These are phyloP conservation scores for Croton setiger DNA, from an alignment of 441 rosid species.

Conservation along the genomic window DNA sequence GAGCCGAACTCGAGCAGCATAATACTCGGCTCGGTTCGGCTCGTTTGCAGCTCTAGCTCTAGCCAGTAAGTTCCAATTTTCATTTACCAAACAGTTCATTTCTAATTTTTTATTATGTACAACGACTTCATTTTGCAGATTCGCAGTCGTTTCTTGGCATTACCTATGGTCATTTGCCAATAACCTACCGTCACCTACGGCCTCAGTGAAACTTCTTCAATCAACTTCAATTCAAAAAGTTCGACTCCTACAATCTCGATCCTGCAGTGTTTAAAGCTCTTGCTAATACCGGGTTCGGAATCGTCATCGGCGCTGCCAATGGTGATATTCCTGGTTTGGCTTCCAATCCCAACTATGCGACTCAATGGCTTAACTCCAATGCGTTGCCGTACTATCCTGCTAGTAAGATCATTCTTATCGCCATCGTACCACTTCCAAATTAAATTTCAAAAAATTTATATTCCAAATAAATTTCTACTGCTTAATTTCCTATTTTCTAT, in stretches of 20 bases:
- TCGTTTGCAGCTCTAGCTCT: too few species aligned
- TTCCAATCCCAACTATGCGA: constrained; percentile 68
- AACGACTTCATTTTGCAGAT: constrained; percentile 34
- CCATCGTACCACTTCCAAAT: constrained; percentile 31
- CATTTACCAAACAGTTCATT: too few species aligned
- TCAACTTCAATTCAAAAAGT: constrained; percentile 69
- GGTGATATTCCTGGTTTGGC: constrained; percentile 84
- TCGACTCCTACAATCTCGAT: constrained; percentile 81
- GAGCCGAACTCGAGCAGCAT: too few species aligned
- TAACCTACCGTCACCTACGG: constrained; percentile 78
- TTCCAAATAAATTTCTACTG: too few species aligned
- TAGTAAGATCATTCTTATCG: constrained; percentile 70
- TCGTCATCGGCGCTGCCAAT: constrained; percentile 71
- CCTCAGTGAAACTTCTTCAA: constrained; percentile 72
- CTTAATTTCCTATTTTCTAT: too few species aligned
- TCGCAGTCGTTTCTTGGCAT: constrained; percentile 79
- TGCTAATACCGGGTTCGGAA: constrained; percentile 72
- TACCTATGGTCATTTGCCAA: constrained; percentile 92
- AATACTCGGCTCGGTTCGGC: too few species aligned
- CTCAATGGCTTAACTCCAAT: constrained; percentile 77
- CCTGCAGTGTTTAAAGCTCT: constrained; percentile 69
- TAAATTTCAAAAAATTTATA: too few species aligned
- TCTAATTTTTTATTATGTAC: too few species aligned
- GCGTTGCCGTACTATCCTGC: constrained; percentile 78
- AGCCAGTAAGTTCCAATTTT: constrained; percentile 35